Evolutionary conservation across 192 early-diverging fungal species (phyloP).

Genomic region (Gamsiella multidivaricata): DNA sequence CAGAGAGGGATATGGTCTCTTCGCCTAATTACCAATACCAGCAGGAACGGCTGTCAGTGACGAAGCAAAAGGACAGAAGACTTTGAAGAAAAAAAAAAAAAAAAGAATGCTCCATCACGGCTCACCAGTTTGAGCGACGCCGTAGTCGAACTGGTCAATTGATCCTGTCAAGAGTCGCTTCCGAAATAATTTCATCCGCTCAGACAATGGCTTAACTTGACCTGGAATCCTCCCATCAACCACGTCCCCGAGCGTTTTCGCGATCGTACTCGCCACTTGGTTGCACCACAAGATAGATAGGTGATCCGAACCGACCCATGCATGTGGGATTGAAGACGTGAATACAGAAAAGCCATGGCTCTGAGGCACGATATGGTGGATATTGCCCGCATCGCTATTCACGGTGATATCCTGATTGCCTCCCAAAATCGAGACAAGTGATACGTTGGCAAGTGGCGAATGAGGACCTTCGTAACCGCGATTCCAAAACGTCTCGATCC

Average conservation of each 20-base stretch:
- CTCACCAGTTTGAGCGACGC: background rate
- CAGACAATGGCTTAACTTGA: slow-evolving; percentile 67
- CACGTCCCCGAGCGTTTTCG: slow-evolving; percentile 63
- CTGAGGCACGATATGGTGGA: slow-evolving; percentile 70
- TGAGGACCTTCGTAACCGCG: slow-evolving; percentile 49
- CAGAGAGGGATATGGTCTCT: slow-evolving; percentile 1
- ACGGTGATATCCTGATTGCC: slow-evolving; percentile 90
- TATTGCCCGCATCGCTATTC: slow-evolving; percentile 78
- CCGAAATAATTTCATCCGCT: slow-evolving; percentile 75
- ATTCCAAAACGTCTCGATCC: slow-evolving; percentile 78
- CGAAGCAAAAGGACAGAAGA: background rate
- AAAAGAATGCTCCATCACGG: background rate
- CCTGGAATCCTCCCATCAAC: slow-evolving; percentile 67
- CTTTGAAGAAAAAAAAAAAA: too few relatives aligned
- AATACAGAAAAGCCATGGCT: slow-evolving; percentile 82
- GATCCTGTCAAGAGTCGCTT: slow-evolving; percentile 64
- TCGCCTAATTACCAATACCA: background rate
- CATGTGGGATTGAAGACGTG: slow-evolving; percentile 80
- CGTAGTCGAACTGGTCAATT: slow-evolving; percentile 15
- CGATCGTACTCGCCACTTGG: slow-evolving; percentile 81
- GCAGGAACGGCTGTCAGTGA: slow-evolving; percentile 11
- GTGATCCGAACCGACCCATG: slow-evolving; percentile 93
- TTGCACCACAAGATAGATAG: slow-evolving; percentile 92
- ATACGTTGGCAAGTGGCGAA: slow-evolving; percentile 58
- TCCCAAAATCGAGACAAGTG: slow-evolving; percentile 89